Evolutionary conservation across 2,329 filamentous ascomycete species (phyloP), one percentile per base, ranked within the genome.

Genomic region (Colletotrichum higginsianum): DNA sequence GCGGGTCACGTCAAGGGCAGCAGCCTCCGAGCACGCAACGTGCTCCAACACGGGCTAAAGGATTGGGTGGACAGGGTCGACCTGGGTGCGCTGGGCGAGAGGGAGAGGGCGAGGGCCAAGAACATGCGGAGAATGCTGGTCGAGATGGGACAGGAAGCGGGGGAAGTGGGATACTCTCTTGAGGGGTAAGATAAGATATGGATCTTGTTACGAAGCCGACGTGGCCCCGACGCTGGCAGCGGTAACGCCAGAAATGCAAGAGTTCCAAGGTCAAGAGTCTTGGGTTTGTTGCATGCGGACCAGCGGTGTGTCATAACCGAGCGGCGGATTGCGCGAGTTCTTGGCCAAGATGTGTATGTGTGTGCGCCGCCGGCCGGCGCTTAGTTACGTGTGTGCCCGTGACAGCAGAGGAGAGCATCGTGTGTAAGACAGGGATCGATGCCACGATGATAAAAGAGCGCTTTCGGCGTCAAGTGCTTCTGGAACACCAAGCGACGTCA

Each of bases 11-110:
- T 84, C 0, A 81, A 80, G 2, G 90, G 88, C 1, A 88, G 88
- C 67, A 79, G 76, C 52, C 82, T 88, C 71, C 81, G 92, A 69
- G 92, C 92, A 62, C 86, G 91, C 74, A 94, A 94, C 80, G 92
- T 94, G 74, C 80, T 94, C 77, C 92, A 94, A 85, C 92, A 94
- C 81, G 92, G 91, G 4, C 86, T 94, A 26, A 91, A 91, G 4
- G 84, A 82, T 53, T 94, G 91, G 91, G 90, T 93, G 8, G 85
- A 85, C 42, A 76, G 83, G 30, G 88, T 89, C 73, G 86, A 91
- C 77, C 89, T 94, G 67, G 81, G 80, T 44, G 80, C 73, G 16
- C 76, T 91, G 70, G 79, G 76, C 8, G 85, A 83, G 74, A 80
- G 75, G 57, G 79, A 83, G 74, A 85, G 83, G 73, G 76, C 76